phyloP scores from a whole-genome alignment of 169 alveolate genomes.

The Besnoitia besnoiti region DNA sequence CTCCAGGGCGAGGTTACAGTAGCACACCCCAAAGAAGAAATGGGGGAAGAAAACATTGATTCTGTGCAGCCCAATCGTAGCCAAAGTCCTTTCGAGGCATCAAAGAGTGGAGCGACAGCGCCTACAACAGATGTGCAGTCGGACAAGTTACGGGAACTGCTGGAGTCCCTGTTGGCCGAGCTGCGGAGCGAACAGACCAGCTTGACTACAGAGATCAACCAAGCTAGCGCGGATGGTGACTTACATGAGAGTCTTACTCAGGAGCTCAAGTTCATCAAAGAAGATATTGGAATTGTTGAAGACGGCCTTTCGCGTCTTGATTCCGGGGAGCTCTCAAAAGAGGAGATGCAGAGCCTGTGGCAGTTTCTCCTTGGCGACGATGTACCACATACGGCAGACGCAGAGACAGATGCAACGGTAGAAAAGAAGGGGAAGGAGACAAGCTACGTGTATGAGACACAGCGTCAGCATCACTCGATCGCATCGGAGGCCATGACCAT shows the following conservation, averaged over 20 bases:
- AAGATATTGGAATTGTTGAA: not conserved
- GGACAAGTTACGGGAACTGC: not conserved
- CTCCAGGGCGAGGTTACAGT: not conserved
- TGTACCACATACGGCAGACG: not conserved
- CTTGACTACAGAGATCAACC: not conserved
- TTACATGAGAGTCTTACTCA: not conserved
- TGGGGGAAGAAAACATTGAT: not conserved
- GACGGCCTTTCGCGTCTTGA: slow-evolving; percentile 21
- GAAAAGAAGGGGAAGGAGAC: not conserved
- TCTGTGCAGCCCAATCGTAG: not conserved
- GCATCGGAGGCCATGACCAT: not conserved
- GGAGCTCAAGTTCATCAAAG: not conserved
- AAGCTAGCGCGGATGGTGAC: not conserved
- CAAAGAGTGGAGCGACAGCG: not conserved
- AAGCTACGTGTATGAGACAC: not conserved
- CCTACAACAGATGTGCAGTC: not conserved
- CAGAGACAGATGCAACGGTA: not conserved
- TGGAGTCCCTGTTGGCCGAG: not conserved
- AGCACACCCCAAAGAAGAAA: not conserved
- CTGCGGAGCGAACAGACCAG: not conserved
- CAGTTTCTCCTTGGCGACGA: slow-evolving; percentile 8
- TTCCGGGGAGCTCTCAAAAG: not conserved
- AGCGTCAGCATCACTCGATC: not conserved
- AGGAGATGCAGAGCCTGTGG: not conserved
- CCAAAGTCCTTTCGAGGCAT: not conserved